Evolutionary conservation across 2,329 filamentous ascomycete genomes (phyloP), one percentile per base, ranked within the genome.

Genomic region (Talaromyces sp.): DNA sequence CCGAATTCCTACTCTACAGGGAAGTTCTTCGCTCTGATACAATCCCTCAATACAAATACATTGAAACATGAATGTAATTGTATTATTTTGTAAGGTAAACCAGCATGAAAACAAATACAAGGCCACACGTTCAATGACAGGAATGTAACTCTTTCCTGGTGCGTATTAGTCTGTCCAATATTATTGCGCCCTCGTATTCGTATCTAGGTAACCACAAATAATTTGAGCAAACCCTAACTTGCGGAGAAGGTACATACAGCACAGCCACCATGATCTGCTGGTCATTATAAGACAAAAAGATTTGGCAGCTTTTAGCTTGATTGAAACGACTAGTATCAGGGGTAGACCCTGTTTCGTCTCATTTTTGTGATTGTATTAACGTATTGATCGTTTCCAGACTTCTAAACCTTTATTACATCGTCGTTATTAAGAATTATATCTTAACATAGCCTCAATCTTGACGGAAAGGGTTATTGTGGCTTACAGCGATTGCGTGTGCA

Each of bases 151-250:
- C 2, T 15, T 7, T 27, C 3, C 9, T 9, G 4, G 27, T 52
- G 49, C 17, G 49, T 33, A 52, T 19, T 54, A 33, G 3, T 37
- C 15, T 31, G 25, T 3, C 15, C 10, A 47, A 25, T 25, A 47
- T 17, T 41, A 41, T n/a, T 52, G 8, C 10, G 0, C 15, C 15
- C 8, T 52, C 49, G 49, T 52, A 52, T 33, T 52, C 27, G 49
- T 52, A 31, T 33, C 49, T 52, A 52, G 49, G 49, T 52, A 52
- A 52, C 49, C 27, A n/a, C 49, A 52, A 52, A 52, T 52, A 52
- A 31, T 31, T 7, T 31, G 27, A 31, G 31, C 25, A 52, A 52
- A 52, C 15, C 49, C 49, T 52, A 52, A 33, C 27, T 33, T 52
- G 15, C 25, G 49, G 27, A 50, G 22, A 31, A 17, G 27, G 17